Evolutionary conservation across 202 grass and related monocot species (phyloP), one percentile per base, ranked within the genome.

Genomic region (Setaria viridis): DNA sequence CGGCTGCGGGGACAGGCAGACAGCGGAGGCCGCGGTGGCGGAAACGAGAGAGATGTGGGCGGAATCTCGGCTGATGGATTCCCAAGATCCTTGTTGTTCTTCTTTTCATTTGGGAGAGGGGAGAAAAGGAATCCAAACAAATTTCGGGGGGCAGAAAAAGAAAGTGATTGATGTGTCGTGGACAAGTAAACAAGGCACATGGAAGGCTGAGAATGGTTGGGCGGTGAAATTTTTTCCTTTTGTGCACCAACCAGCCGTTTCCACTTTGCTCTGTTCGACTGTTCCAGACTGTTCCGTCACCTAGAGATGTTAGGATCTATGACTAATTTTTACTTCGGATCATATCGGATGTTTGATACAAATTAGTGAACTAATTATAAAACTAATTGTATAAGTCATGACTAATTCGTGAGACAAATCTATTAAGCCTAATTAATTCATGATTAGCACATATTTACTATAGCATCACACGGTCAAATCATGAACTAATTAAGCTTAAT

Each of bases 51-150:
- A 65, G 4, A 33, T 25, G 46, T 34, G 70, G 47, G 14, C 49
- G 12, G 60, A 63, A 63, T 33, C 60, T 63, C 12, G 60, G 60
- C 1, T 32, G 17, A 19, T 55, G 76, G 84, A 86, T 86, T 80
- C 67, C 32, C 72, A 16, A 74, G 32, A 74, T 55, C 72, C 49
- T 51, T 4, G 29, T 53, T 51, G 47, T 50, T 53, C 48, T 32
- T 54, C 48, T 11, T 53, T 30, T 29, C n/a, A 3, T 32, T 0
- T 17, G 0, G 33, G 7, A 9, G 7, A 66, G 63, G 63, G 32
- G 8, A 17, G 0, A 66, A 66, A 39, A 39, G 58, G n/a, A 63
- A 63, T 33, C 7, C 32, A 35, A 33, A 17, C 62, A 65, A 63
- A 65, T 16, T 58, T 21, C 0, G 12, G 13, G 13, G 45, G 70